Evolutionary conservation across 148 eudicot species (phyloP).

Genomic region (Polygonum aviculare): DNA sequence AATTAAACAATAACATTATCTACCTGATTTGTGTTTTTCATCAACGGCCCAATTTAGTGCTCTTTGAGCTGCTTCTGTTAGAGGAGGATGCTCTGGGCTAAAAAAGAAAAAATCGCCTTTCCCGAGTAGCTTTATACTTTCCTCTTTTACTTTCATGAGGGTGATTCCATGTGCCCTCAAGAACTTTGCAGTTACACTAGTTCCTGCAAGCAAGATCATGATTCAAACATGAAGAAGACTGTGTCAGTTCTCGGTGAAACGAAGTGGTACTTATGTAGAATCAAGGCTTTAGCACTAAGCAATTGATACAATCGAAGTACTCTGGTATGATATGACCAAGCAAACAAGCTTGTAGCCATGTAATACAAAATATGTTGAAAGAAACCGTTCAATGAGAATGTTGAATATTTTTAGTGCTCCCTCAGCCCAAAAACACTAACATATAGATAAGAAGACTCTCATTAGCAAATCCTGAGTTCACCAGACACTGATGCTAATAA

Average conservation of each 20-base stretch:
- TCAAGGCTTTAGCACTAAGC: background rate
- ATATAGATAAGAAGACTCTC: background rate
- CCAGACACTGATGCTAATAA: background rate
- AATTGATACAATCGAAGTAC: background rate
- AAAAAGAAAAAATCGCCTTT: constrained; percentile 37
- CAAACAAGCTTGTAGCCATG: background rate
- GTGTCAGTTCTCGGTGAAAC: background rate
- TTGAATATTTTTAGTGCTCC: background rate
- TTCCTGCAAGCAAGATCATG: constrained; percentile 31
- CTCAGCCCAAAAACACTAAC: background rate
- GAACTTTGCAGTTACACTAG: constrained; percentile 53
- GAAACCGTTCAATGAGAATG: background rate
- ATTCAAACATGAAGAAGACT: background rate
- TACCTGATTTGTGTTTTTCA: constrained; percentile 60
- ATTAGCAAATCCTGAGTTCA: too few relatives aligned
- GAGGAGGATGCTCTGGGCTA: constrained; percentile 58
- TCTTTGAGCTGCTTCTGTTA: constrained; percentile 62
- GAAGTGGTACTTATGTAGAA: background rate
- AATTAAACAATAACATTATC: background rate
- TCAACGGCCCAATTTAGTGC: constrained; percentile 70
- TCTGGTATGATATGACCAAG: background rate
- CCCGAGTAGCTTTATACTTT: constrained; percentile 49
- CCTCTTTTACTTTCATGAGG: constrained; percentile 58
- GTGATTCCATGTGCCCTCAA: constrained; percentile 67
- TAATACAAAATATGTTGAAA: background rate